Conservation (phyloP, 2,329 filamentous ascomycete genomes). For the Polytolypa hystricis region DNA sequence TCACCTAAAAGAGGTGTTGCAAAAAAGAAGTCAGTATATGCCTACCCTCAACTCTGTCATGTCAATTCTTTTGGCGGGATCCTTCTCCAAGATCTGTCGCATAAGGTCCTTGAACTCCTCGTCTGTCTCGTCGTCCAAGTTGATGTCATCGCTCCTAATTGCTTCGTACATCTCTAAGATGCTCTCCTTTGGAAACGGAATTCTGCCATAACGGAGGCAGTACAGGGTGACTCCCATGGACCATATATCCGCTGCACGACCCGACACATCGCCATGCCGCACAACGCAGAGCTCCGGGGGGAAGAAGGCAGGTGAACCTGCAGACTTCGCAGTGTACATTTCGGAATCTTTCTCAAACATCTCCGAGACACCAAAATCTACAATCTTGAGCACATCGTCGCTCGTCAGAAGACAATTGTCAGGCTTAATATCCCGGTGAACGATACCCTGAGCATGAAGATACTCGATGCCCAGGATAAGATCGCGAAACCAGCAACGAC, state of each 20-base stretch:
- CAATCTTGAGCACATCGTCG: slow-evolving; percentile 90
- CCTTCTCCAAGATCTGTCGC: slow-evolving; percentile 64
- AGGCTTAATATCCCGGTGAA: slow-evolving; percentile 95
- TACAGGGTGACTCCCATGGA: slow-evolving; percentile 95
- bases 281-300: slow-evolving; percentile 84
- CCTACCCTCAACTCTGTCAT: slow-evolving; percentile 74
- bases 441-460: slow-evolving; percentile 83
- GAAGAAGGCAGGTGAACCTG: slow-evolving; percentile 88
- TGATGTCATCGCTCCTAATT: slow-evolving; percentile 60
- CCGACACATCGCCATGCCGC: slow-evolving; percentile 77
- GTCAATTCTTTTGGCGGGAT: slow-evolving; percentile 68
- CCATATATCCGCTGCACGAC: slow-evolving; percentile 90
- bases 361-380: slow-evolving; percentile 97
- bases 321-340: slow-evolving; percentile 88
- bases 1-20: no score
- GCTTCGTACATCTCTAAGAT: slow-evolving; percentile 83
- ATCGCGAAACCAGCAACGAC: slow-evolving; percentile 87
- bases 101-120: slow-evolving; percentile 66
- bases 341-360: slow-evolving; percentile 85
- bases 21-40: slow-evolving; percentile 8
- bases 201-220: slow-evolving; percentile 75
- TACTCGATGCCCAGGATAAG: slow-evolving; percentile 93
- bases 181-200: slow-evolving; percentile 71
- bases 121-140: slow-evolving; percentile 53
- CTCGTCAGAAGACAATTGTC: slow-evolving; percentile 86